These are phyloP conservation scores for Coccinonectria pachysandricola DNA, from an alignment of 2,329 filamentous ascomycete species.

Conservation along the genomic window DNA sequence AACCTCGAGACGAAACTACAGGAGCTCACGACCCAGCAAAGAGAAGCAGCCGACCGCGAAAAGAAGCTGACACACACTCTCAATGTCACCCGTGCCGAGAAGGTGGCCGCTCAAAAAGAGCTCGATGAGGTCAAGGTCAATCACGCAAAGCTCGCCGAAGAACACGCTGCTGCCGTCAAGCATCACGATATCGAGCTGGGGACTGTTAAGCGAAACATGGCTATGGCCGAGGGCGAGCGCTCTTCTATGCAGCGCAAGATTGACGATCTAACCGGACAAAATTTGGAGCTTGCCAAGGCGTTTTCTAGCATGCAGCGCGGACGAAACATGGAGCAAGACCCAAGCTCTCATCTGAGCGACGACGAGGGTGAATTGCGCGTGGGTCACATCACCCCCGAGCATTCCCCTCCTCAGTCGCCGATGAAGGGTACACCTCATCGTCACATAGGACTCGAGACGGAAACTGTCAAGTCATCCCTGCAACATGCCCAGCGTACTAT, in stretches of 20 bases:
- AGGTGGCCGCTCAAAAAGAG: slow-evolving; percentile 69
- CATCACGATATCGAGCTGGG: slow-evolving; percentile 84
- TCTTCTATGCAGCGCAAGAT: slow-evolving; percentile 72
- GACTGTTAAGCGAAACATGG: slow-evolving; percentile 69
- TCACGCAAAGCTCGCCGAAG: slow-evolving; percentile 70
- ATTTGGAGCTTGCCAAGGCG: slow-evolving; percentile 80
- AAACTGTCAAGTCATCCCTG: slow-evolving; percentile 89
- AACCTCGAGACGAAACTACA: slow-evolving; percentile 87
- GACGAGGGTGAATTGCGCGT: slow-evolving; percentile 54
- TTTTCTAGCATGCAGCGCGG: slow-evolving; percentile 66
- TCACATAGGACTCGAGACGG: slow-evolving; percentile 84
- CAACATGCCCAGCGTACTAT: slow-evolving; percentile 95
- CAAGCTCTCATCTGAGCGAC: slow-evolving; percentile 46
- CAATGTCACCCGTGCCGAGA: slow-evolving; percentile 61
- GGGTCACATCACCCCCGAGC: slow-evolving; percentile 69
- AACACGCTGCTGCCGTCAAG: slow-evolving; percentile 66
- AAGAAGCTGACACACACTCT: slow-evolving; percentile 69
- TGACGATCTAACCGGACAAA: slow-evolving; percentile 79
- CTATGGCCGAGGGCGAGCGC: slow-evolving; percentile 68
- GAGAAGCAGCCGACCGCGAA: slow-evolving; percentile 71
- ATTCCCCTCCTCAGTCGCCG: slow-evolving; percentile 83
- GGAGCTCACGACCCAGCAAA: slow-evolving; percentile 63
- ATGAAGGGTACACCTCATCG: slow-evolving; percentile 86
- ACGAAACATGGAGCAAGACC: slow-evolving; percentile 54
- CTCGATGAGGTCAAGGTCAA: slow-evolving; percentile 79